Base-by-base conservation (phyloP, 306 rosid species). In the Malus fusca region DNA sequence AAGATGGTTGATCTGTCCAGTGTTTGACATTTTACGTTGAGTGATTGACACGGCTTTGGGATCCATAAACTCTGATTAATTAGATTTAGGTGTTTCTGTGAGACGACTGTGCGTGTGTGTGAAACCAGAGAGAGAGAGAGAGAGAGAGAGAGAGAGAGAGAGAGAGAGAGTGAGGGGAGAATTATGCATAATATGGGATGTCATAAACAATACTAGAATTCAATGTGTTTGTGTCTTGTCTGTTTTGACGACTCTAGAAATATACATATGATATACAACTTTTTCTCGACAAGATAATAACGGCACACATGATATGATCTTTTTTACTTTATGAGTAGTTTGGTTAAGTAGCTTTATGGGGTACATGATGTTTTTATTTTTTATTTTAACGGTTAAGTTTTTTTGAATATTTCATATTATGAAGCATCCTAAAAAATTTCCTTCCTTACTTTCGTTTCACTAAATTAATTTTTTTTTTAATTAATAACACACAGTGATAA, bases 41-140 rank as follows among this genome's bases (percentile, higher is more conserved):
- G 90, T 82, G 81, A 80, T 69, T 58, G 72, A 62, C 80, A 82
- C 88, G 87, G 86, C 88, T 87, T 75, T 71, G 60, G 69, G 76
- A 77, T 84, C 44, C 74, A 79, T 61, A 63, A 81, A 74, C 79
- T 55, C 21, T 53, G 75, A 79, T 63, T 69, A 35, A 23, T 43
- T 44, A 30, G 51, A 42, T 56, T 44, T 14, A 11, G 11, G 12
- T 23, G 25, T 0, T 43, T 28, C 46, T 51, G 33, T 51, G 44
- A 46, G 53, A 46, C 2, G 11, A 18, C 15, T 30, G 1, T 62
- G 35, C 5, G 6, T 22, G 21, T 18, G 22, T 21, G 17, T 14
- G 18, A 22, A 8, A 7, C 53, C 40, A 35, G 25, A 7, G 35
- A 42, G 43, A 61, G 44, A 43, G 68, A 60, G 70, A 44, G 64